These are phyloP conservation scores for Barbarea vulgaris DNA, from an alignment of 345 rosid species.

Conservation along the genomic window DNA sequence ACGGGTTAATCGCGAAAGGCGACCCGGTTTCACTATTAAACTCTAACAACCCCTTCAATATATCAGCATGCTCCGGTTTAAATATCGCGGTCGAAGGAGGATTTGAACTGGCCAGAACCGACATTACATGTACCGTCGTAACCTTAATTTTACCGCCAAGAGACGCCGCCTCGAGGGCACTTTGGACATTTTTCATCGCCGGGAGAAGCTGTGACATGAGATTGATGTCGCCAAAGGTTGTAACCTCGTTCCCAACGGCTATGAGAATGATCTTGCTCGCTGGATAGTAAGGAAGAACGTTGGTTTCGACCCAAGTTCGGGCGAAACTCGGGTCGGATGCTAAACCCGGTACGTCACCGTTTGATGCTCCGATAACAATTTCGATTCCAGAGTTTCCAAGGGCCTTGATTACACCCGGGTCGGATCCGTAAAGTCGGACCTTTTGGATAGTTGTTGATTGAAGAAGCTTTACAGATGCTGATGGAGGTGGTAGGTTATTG, in stretches of 20 bases:
- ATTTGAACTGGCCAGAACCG: slow-evolving; percentile 61
- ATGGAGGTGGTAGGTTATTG: slow-evolving; percentile 78
- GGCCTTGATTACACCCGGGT: slow-evolving; percentile 71
- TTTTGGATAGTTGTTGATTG: slow-evolving; percentile 73
- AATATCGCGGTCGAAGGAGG: slow-evolving; percentile 80
- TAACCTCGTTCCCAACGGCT: slow-evolving; percentile 77
- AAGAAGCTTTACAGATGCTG: slow-evolving; percentile 73
- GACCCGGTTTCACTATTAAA: slow-evolving; percentile 74
- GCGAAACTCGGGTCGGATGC: slow-evolving; percentile 75
- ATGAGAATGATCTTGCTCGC: slow-evolving; percentile 78
- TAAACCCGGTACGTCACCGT: slow-evolving; percentile 73
- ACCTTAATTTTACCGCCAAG: slow-evolving; percentile 75
- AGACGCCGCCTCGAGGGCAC: slow-evolving; percentile 62
- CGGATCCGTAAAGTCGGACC: slow-evolving; percentile 74
- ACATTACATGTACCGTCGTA: slow-evolving; percentile 82
- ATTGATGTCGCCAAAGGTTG: slow-evolving; percentile 49
- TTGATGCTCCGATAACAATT: slow-evolving; percentile 67
- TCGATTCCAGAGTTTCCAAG: slow-evolving; percentile 79
- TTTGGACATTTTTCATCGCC: slow-evolving; percentile 79
- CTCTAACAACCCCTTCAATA: slow-evolving; percentile 63
- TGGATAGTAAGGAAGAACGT: slow-evolving; percentile 74
- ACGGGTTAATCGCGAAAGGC: slow-evolving; percentile 80
- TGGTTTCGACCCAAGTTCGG: slow-evolving; percentile 61
- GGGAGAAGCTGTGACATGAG: slow-evolving; percentile 70
- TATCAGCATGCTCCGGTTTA: slow-evolving; percentile 51